A percentile compares a stretch with the other conserved stretches of the same genome.
These are phyloP conservation scores for Nakaseomyces glabratus DNA, from an alignment of 1,139 yeast genomes.

Conservation along the genomic window DNA sequence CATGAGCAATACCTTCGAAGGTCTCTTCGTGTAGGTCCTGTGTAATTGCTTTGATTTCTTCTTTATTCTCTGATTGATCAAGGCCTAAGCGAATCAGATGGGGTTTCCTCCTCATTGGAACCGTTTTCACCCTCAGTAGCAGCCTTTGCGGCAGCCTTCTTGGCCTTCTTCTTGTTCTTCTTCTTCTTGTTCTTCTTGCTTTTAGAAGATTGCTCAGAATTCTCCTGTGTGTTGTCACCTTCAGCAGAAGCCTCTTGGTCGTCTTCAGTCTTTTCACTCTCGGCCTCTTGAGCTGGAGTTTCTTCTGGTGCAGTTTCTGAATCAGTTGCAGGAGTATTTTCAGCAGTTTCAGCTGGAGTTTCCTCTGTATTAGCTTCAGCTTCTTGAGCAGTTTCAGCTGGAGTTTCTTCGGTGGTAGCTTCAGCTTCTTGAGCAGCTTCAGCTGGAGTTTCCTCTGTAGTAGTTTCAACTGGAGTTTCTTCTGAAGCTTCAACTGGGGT, in stretches of 20 bases:
- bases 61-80: constrained; percentile 18
- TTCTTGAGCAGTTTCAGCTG: no score
- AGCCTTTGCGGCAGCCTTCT: constrained; percentile 7
- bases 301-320: no score
- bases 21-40: constrained; percentile 24
- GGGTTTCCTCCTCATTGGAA: background rate
- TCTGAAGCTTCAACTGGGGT: no score
- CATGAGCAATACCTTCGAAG: constrained; percentile 21
- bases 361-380: no score
- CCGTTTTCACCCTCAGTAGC: constrained; percentile 4
- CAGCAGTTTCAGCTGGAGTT: no score
- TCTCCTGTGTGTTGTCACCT: background rate
- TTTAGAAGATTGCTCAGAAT: constrained; percentile 6
- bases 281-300: background rate
- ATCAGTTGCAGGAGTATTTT: no score
- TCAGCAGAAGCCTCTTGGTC: background rate
- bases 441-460: no score
- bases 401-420: no score
- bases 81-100: constrained; percentile 27
- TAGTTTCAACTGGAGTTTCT: no score
- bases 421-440: no score
- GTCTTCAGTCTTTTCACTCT: background rate
- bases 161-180: constrained; percentile 8
- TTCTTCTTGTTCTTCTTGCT: constrained; percentile 5
- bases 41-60: constrained; percentile 17